Conservation (phyloP, 495 filamentous ascomycete genomes). For the Hyaloscypha finlandica region DNA sequence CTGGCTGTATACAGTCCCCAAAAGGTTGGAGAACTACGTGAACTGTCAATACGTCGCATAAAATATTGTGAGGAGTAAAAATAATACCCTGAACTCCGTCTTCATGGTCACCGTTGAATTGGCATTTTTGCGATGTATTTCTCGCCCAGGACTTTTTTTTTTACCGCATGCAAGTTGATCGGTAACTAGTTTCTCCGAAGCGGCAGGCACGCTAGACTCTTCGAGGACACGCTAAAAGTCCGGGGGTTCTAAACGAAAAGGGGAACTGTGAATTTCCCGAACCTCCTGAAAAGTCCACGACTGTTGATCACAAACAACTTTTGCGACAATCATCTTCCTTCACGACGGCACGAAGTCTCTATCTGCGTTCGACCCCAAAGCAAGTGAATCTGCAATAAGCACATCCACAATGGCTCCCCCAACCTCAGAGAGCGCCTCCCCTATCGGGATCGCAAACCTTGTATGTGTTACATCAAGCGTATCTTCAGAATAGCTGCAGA, state of each 20-base stretch:
- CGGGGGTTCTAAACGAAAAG: conserved; percentile 4
- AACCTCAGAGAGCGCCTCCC: conserved; percentile 81
- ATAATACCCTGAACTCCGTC: conserved; percentile 83
- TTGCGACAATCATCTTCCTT: conserved; percentile 2
- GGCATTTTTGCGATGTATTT: conserved; percentile 14
- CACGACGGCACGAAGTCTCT: neutral
- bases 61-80: neutral
- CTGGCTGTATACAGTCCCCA: conserved; percentile 96
- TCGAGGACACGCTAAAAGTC: neutral
- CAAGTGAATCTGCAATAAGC: conserved; percentile 9
- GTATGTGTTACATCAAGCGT: neutral
- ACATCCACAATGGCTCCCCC: conserved; percentile 67
- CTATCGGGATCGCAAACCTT: conserved; percentile 97
- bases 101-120: conserved; percentile 67
- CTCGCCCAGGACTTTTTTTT: neutral
- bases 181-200: neutral
- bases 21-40: conserved; percentile 83
- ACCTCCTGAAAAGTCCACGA: conserved; percentile 6
- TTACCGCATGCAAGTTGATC: neutral
- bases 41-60: conserved; percentile 10
- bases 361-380: neutral
- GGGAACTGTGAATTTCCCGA: conserved; percentile 4
- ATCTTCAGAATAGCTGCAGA: conserved; percentile 2
- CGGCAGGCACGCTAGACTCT: neutral
- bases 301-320: conserved; percentile 10